phyloP scores from a whole-genome alignment of 225 moss, liverwort and hornwort species.

The Climacium dendroides region DNA sequence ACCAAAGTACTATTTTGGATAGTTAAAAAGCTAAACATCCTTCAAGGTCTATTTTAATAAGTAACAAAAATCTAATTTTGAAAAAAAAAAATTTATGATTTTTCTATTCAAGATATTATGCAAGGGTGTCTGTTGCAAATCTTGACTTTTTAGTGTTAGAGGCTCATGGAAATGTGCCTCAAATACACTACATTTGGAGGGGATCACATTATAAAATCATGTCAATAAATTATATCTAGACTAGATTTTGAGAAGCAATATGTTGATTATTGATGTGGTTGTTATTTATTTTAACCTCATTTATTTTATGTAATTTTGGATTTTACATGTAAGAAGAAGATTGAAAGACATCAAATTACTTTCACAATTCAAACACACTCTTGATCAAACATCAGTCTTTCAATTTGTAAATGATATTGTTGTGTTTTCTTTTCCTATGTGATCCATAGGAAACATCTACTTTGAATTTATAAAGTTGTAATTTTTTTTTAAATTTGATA shows the following conservation, averaged over 20 bases:
- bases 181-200: too few relatives aligned
- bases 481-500: neutral
- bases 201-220: neutral
- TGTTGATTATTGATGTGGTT: neutral
- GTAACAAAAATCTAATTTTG: too few relatives aligned
- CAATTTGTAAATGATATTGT: neutral
- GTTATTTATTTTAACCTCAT: neutral
- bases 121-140: neutral
- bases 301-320: neutral
- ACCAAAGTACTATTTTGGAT: neutral
- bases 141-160: neutral
- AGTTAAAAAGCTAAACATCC: neutral
- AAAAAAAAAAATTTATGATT: neutral
- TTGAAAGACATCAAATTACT: neutral
- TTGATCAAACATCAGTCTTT: neutral
- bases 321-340: neutral
- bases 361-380: neutral
- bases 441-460: neutral
- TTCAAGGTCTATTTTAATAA: neutral
- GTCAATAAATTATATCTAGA: neutral
- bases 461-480: neutral
- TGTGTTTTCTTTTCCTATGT: neutral
- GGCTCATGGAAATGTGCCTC: neutral
- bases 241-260: neutral
- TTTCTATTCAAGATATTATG: neutral